Evolutionary conservation across 164 flowering plant species (phyloP).

Genomic region (Buxus sempervirens): DNA sequence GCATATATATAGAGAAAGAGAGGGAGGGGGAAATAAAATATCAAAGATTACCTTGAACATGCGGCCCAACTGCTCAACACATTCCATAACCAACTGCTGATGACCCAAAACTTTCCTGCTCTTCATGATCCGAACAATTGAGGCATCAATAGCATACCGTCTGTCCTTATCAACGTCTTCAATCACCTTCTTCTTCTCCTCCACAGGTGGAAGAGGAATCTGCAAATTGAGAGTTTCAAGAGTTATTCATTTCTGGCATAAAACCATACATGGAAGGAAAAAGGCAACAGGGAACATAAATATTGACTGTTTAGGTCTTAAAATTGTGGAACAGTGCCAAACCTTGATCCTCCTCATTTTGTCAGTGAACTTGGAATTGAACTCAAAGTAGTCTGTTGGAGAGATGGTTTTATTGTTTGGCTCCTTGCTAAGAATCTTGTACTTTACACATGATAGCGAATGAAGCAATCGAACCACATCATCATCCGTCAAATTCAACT

Average conservation of each 20-base stretch:
- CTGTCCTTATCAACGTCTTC: slow-evolving; percentile 81
- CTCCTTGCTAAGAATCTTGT: slow-evolving; percentile 67
- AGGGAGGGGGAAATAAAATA: too few species aligned
- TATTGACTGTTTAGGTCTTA: background rate
- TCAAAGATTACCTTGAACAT: slow-evolving; percentile 52
- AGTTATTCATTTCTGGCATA: too few species aligned
- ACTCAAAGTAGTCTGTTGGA: slow-evolving; percentile 58
- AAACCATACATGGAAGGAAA: background rate
- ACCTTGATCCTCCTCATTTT: slow-evolving; percentile 87
- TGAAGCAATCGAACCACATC: slow-evolving; percentile 34
- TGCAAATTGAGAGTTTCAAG: slow-evolving; percentile 14
- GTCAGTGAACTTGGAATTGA: slow-evolving; percentile 75
- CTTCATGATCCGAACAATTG: slow-evolving; percentile 81
- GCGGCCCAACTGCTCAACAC: slow-evolving; percentile 69
- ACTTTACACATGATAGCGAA: slow-evolving; percentile 74
- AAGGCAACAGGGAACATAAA: background rate
- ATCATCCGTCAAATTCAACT: slow-evolving; percentile 20
- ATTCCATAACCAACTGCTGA: slow-evolving; percentile 69
- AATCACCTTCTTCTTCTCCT: slow-evolving; percentile 72
- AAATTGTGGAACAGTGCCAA: background rate
- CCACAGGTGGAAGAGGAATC: slow-evolving; percentile 65
- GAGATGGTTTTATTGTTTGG: slow-evolving; percentile 61
- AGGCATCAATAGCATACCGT: slow-evolving; percentile 81
- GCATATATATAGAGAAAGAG: too few species aligned
- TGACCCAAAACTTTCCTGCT: slow-evolving; percentile 67